Percentiles rank a stretch among this genome's conserved stretches.
Conservation (phyloP, 2,329 filamentous ascomycete species). For the Cercospora beticola region DNA sequence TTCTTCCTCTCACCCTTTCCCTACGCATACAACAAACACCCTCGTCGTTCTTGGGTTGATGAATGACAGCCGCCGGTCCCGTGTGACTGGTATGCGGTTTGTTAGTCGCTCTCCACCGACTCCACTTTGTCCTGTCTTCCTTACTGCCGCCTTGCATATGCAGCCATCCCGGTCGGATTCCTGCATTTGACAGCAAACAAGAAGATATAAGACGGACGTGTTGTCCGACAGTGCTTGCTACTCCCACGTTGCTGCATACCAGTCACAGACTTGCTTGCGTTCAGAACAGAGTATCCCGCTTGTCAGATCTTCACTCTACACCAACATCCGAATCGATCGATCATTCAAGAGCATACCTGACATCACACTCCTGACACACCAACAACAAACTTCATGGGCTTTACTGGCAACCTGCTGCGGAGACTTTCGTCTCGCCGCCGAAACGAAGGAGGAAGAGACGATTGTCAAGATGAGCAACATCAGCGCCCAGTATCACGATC, state of each 20-base stretch:
- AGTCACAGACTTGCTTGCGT: slow-evolving; percentile 10
- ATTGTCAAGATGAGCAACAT: slow-evolving; percentile 11
- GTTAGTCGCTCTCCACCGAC: slow-evolving; percentile 2
- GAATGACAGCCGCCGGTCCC: slow-evolving; percentile 7
- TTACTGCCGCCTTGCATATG: slow-evolving; percentile 12
- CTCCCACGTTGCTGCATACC: slow-evolving; percentile 2
- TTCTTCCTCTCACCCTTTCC: slow-evolving; percentile 1
- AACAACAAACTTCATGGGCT: slow-evolving; percentile 14
- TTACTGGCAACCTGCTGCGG: slow-evolving; percentile 13
- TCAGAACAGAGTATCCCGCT: not conserved
- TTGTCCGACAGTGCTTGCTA: slow-evolving; percentile 15
- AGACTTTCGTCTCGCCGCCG: slow-evolving; percentile 13
- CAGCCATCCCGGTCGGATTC: slow-evolving; percentile 20
- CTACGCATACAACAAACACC: not conserved
- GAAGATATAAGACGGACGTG: slow-evolving; percentile 13
- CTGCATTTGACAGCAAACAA: slow-evolving; percentile 19
- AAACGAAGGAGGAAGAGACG: not conserved
- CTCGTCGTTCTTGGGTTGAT: not conserved
- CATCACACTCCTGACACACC: not conserved
- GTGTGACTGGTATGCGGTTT: slow-evolving; percentile 14
- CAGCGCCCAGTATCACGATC: not conserved
- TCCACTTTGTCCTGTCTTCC: slow-evolving; percentile 1
- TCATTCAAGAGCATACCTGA: not conserved
- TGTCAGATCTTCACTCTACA: not conserved
- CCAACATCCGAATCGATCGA: not conserved